Conservation (phyloP, 1,284 basidiomycete genomes). For the Hypsizygus ulmarius region DNA sequence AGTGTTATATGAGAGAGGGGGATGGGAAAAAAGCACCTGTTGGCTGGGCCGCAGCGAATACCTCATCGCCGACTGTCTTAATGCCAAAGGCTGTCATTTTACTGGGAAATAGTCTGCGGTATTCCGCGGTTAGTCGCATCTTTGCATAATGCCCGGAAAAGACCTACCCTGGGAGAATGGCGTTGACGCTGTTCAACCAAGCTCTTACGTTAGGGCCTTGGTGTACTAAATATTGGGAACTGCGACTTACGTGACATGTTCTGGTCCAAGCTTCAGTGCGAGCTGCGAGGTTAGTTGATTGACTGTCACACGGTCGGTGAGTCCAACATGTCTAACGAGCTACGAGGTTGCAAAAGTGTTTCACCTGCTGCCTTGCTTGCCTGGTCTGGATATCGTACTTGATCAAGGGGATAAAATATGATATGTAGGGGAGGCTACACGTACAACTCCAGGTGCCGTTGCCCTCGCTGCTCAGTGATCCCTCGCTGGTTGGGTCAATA, state of each 20-base stretch:
- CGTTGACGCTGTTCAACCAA: conserved; percentile 64
- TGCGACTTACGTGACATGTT: conserved; percentile 61
- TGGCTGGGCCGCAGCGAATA: conserved; percentile 53
- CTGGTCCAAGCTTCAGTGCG: conserved; percentile 64
- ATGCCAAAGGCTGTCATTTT: conserved; percentile 85
- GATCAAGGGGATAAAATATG: conserved; percentile 1
- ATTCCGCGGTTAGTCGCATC: conserved; percentile 3
- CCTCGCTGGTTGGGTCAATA: conserved; percentile 53
- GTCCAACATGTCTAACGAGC: not conserved
- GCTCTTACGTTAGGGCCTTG: not conserved
- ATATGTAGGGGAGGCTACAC: conserved; percentile 27
- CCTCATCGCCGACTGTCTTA: conserved; percentile 53
- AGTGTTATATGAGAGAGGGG: not conserved
- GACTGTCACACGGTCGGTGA: conserved; percentile 34
- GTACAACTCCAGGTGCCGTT: conserved; percentile 80
- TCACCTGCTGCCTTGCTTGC: conserved; percentile 76
- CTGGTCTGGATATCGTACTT: conserved; percentile 46
- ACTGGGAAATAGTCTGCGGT: conserved; percentile 70
- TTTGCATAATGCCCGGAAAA: conserved; percentile 1
- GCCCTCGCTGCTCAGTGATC: conserved; percentile 51
- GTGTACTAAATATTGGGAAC: conserved; percentile 2
- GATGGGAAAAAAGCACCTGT: conserved; percentile 44
- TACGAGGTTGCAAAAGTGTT: conserved; percentile 1
- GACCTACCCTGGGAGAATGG: conserved; percentile 70
- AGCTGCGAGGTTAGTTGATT: conserved; percentile 80